Base-by-base conservation (phyloP, 805 yeast species). In the Candida glaebosa region DNA sequence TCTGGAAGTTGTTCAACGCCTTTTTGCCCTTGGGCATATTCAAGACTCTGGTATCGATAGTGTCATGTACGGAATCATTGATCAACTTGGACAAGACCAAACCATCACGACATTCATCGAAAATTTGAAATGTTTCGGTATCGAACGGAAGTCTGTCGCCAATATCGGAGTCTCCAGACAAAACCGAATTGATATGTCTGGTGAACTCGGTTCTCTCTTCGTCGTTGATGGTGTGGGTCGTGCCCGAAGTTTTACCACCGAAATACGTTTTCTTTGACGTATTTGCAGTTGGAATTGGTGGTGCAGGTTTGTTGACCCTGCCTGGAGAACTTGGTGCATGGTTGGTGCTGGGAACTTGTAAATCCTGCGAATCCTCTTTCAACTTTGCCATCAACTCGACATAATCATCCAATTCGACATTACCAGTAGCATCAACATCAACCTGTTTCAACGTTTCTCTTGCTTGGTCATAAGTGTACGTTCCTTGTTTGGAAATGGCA, bases 31-130 rank as follows among this genome's bases (percentile, higher is more conserved):
- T 85, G 18, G 98, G 95, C 61, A 82, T 71, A 65, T 93, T 93
- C 60, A 93, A 77, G 14, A 93, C 99, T 75, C 99, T 86, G 7
- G 97, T 90, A 69, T 93, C 99, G 55, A 93, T 93, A 8, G 99
- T 93, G 66, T 93, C 96, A 6, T 98, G 96, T 25, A 93, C 99
- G 24, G 97, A 88, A 67, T 93, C 99, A 62, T 93, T 93, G 63
- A 93, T 89, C 60, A 93, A 81, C 63, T 88, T 87, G 16, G 98
- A 89, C 43, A 93, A 72, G 19, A 93, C 89, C 55, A 93, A 73
- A 51, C 99, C 98, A 63, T 93, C 99, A 50, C 88, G 79, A 68
- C 96, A 88, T 66, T 93, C 98, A 64, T 93, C 99, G 58, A 93
- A 93, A 44, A 93, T 75, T 69, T 93, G 98, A 72, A 93, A 93